These are phyloP conservation scores for Pyrenopolyporus hunteri DNA, from an alignment of 495 filamentous ascomycete genomes.

Conservation along the genomic window DNA sequence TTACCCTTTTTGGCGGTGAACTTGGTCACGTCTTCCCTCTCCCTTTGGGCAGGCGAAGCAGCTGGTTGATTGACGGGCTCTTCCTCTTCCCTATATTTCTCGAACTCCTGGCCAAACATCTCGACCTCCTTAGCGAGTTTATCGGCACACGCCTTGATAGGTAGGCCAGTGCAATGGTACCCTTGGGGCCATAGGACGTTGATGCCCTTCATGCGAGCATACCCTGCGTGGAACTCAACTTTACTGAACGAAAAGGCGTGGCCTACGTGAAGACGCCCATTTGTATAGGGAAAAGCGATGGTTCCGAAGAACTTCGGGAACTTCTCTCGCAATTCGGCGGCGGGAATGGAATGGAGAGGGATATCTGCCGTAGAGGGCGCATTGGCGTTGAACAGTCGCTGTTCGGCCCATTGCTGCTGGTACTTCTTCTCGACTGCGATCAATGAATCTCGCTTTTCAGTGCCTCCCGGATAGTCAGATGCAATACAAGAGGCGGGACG, in stretches of 20 bases:
- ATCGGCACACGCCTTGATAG: slow-evolving; percentile 96
- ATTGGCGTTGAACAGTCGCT: slow-evolving; percentile 80
- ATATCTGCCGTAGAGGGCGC: slow-evolving; percentile 78
- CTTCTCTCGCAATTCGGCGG: slow-evolving; percentile 75
- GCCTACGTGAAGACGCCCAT: slow-evolving; percentile 89
- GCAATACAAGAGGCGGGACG: neutral
- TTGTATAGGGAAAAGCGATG: slow-evolving; percentile 97
- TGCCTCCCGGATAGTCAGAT: slow-evolving; percentile 44
- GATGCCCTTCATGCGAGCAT: slow-evolving; percentile 88
- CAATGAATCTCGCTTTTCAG: slow-evolving; percentile 90
- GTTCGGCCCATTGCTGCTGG: slow-evolving; percentile 81
- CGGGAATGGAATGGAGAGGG: slow-evolving; percentile 70
- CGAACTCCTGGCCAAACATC: slow-evolving; percentile 88
- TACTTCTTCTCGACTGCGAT: slow-evolving; percentile 91
- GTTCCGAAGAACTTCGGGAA: slow-evolving; percentile 89
- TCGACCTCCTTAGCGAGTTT: slow-evolving; percentile 88
- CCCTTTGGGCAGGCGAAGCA: slow-evolving; percentile 28
- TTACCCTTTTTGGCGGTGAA: slow-evolving; percentile 95
- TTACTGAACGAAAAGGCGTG: slow-evolving; percentile 90
- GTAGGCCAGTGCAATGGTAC: slow-evolving; percentile 97
- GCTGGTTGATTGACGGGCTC: slow-evolving; percentile 41
- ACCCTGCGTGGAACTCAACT: slow-evolving; percentile 86
- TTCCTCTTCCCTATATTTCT: slow-evolving; percentile 69
- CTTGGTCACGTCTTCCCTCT: slow-evolving; percentile 79
- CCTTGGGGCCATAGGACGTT: slow-evolving; percentile 85